Base-by-base conservation (phyloP, 495 filamentous ascomycete genomes). In the Cercophora newfieldiana region DNA sequence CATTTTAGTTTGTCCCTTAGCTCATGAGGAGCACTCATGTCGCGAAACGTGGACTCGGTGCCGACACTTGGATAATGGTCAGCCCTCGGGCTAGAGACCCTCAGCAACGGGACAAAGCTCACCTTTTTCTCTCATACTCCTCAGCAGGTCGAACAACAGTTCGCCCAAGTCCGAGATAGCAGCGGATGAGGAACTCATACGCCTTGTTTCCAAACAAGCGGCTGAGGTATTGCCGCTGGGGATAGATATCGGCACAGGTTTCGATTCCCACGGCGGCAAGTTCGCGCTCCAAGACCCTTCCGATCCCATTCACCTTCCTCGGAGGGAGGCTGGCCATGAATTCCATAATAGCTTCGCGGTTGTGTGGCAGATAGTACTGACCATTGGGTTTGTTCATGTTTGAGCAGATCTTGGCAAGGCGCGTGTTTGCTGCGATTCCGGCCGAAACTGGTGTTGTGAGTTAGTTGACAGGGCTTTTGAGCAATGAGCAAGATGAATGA, bases 321-420 rank as follows among this genome's bases (percentile, higher is more conserved):
- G 90, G 90, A 0, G 93, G 90, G 8, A 98, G 82, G 19, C 88
- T 81, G 7, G 80, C 82, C 91, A 97, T 96, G 74, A 97, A 97
- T 1, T 84, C 77, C 86, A 97, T 88, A 66, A 98, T 89, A 2
- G 87, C 83, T 22, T 77, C 73, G 21, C 93, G 82, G 18, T 93
- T 88, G 61, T 84, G 90, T 0, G 89, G 84, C 5, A 98, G 80
- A 8, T 83, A 69, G 66, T 90, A 98, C 71, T 98, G 96, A 0
- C 95, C 96, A 66, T 99, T 97, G 3, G 95, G 95, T 71, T 99
- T 98, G 77, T 98, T 97, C 67, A 86, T 86, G 71, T 99, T 98
- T 19, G 92, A 96, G 59, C 88, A 88, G 29, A 99, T 96, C 78
- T 99, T 99, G 21, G 96, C 94, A 5, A 99, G 81, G 71, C 91